phyloP scores from a whole-genome alignment of 768 basidiomycete genomes.

The Ephemerocybe angulata region DNA sequence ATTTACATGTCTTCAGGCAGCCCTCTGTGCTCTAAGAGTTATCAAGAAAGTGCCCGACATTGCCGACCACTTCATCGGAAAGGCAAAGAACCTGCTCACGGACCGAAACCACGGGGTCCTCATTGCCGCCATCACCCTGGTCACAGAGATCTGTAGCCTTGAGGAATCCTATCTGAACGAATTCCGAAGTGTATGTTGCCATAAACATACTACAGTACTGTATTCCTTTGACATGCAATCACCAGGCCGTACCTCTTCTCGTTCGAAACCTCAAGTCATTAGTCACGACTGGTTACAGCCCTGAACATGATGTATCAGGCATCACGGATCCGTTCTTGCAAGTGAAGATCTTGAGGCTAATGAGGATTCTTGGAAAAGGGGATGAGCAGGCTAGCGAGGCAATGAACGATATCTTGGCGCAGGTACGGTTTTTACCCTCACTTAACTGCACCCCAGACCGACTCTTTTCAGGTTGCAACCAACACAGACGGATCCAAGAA shows the following conservation, averaged over 20 bases:
- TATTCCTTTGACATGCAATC: conserved; percentile 7
- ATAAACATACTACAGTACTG: conserved; percentile 2
- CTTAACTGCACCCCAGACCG: not conserved
- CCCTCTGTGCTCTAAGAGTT: conserved; percentile 90
- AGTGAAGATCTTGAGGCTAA: conserved; percentile 85
- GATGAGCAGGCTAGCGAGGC: conserved; percentile 86
- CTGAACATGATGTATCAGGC: conserved; percentile 98
- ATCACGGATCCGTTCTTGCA: conserved; percentile 97
- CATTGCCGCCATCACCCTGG: conserved; percentile 89
- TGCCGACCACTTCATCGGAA: conserved; percentile 83
- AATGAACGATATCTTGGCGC: conserved; percentile 98
- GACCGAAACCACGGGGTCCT: conserved; percentile 98
- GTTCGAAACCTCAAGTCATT: conserved; percentile 94
- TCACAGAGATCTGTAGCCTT: conserved; percentile 88
- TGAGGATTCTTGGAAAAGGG: conserved; percentile 83
- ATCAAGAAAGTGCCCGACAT: conserved; percentile 96
- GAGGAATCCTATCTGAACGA: conserved; percentile 73
- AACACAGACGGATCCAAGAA: conserved; percentile 98
- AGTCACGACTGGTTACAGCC: conserved; percentile 94
- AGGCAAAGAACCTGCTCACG: conserved; percentile 86
- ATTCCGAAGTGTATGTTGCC: conserved; percentile 75
- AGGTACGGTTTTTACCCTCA: conserved; percentile 43
- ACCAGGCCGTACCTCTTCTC: conserved; percentile 84
- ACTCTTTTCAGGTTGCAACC: conserved; percentile 79
- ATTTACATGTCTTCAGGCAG: conserved; percentile 55